These are phyloP conservation scores for Leccinellum luteum DNA, from an alignment of 768 basidiomycete species.

Conservation along the genomic window DNA sequence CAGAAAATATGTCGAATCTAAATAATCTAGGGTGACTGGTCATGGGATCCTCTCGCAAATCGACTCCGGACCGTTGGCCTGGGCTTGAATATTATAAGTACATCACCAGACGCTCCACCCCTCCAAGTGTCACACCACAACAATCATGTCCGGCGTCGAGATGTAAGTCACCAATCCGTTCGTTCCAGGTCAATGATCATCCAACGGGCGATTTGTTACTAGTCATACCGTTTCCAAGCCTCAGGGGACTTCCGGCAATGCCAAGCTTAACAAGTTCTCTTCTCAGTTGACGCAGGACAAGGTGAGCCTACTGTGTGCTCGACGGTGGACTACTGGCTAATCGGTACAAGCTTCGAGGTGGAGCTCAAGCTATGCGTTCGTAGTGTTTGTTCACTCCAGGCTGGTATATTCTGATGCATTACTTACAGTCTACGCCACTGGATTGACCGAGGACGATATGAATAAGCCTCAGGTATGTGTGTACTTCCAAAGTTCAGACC, in stretches of 20 bases:
- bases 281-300: slow-evolving; percentile 75
- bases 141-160: slow-evolving; percentile 56
- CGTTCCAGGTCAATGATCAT: neutral
- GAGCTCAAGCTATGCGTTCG: slow-evolving; percentile 86
- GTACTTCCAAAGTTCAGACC: neutral
- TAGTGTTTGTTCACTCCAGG: slow-evolving; percentile 1
- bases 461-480: slow-evolving; percentile 70
- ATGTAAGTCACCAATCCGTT: slow-evolving; percentile 43
- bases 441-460: slow-evolving; percentile 77
- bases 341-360: slow-evolving; percentile 52
- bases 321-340: neutral
- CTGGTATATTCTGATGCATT: neutral
- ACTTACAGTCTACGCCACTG: slow-evolving; percentile 65
- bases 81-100: slow-evolving; percentile 17
- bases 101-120: neutral
- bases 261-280: slow-evolving; percentile 72
- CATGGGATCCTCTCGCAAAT: slow-evolving; percentile 16
- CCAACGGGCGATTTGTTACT: neutral
- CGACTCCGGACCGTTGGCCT: slow-evolving; percentile 8
- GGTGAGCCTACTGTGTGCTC: slow-evolving; percentile 36
- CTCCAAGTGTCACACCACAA: neutral
- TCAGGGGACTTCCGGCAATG: slow-evolving; percentile 31
- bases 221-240: slow-evolving; percentile 22
- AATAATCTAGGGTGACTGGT: slow-evolving; percentile 4
- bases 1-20: slow-evolving; percentile 5